Base-by-base conservation (phyloP, 306 rosid species). In the Alnus rubra region DNA sequence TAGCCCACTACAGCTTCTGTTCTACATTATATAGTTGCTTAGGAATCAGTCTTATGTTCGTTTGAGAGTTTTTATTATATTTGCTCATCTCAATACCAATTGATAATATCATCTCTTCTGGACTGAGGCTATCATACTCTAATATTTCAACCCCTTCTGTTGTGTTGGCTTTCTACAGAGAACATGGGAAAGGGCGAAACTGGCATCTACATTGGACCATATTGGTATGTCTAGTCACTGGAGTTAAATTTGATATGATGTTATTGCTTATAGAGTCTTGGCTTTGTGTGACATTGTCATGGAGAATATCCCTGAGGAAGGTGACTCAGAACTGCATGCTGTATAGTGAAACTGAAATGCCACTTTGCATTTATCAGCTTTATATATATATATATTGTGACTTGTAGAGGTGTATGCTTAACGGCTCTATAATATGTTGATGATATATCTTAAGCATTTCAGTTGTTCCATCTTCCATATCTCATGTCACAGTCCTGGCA, bases 151-250 rank as follows among this genome's bases (percentile, higher is more conserved):
- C 3, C 44, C 71, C 65, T 50, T 23, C n/a, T 64, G 31, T 67
- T 45, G 56, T 45, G 68, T 59, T 79, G 64, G 64, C 59, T 78
- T 60, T 70, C 79, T 85, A 48, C 94, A 95, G 98, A 95, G 98
- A 88, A 95, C 98, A 52, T 95, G 98, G 98, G 98, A 95, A 79
- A 90, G 97, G 86, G 91, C 98, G 76, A 95, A 90, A 83, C 74
- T 95, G 81, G 98, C 98, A 13, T 37, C 87, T 78, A 84, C 96
- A 2, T 83, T 95, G 94, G 98, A 95, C 75, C 95, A 89, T 87
- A 73, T 95, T 72, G 98, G 98, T 95, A 88, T 73, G 93, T 79
- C 60, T 55, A 28, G n/a, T 56, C 50, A 48, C 55, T 83, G 62
- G 59, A 76, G 70, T 77, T 78, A 74, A 13, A 72, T 79, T 50